Base-by-base conservation (phyloP, 2,329 filamentous ascomycete species). In the Cladosporium colombiae region DNA sequence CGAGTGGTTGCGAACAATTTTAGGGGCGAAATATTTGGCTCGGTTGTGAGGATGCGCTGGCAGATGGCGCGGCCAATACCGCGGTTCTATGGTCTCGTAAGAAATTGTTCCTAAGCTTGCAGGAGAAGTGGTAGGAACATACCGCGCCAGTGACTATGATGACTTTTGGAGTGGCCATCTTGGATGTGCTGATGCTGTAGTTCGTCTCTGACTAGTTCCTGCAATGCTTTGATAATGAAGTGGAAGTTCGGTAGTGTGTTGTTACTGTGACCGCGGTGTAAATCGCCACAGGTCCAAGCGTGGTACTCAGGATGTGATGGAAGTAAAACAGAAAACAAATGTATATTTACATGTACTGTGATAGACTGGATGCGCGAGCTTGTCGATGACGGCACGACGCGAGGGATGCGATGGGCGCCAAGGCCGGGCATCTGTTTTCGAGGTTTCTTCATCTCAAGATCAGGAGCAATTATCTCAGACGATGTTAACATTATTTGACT, bases 41-140 rank as follows among this genome's bases (percentile, higher is more conserved):
- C 58, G 3, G 56, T 57, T 62, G 69, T 63, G 40, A 76, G 69
- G 53, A 78, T 73, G 31, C 69, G 67, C 50, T 74, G 65, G 70
- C 74, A 76, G 23, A 78, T 76, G 44, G 76, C 76, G 35, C 68
- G 68, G 56, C 76, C 76, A 62, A 78, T 77, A 57, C 76, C 76
- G 63, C 76, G 72, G 62, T 78, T 78, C 75, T 77, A 18, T 0
- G 8, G 10, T 6, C 18, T 46, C 61, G 60, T 69, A 8, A 66
- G 63, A 37, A n/a, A n/a, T n/a, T 33, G 56, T 25, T 7, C 8
- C 65, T 25, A 56, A 56, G 18, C 35, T 14, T 59, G 16, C 1
- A 29, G 27, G 11, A n/a, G 23, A 13, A 52, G 25, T 52, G 46
- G 27, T 21, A 35, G 18, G 61, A 70, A 53, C 31, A 4, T 71